These are phyloP conservation scores for Yamadazyma taylorii DNA, from an alignment of 1,139 yeast species.

Conservation along the genomic window DNA sequence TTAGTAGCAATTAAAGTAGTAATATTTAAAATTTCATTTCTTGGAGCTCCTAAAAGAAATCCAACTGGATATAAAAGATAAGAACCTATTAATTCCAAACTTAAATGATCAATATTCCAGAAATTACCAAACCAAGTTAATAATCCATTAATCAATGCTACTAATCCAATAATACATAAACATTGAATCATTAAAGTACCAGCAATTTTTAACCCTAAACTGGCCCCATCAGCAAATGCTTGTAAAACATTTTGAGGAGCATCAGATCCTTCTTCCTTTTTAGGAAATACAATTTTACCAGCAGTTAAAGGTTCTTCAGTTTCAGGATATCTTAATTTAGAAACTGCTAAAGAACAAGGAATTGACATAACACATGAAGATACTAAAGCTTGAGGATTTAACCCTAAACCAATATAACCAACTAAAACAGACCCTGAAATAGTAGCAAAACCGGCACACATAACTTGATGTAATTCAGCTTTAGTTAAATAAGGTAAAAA, in stretches of 20 bases:
- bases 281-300: slow-evolving; percentile 50
- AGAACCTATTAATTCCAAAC: slow-evolving; percentile 58
- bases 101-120: slow-evolving; percentile 56
- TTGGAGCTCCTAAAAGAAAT: slow-evolving; percentile 61
- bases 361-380: slow-evolving; percentile 73
- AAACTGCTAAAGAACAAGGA: slow-evolving; percentile 65
- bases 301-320: slow-evolving; percentile 55
- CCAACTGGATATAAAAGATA: slow-evolving; percentile 63
- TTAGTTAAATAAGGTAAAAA: slow-evolving; percentile 60
- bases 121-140: slow-evolving; percentile 65
- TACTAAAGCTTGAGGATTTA: slow-evolving; percentile 63
- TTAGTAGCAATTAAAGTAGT: slow-evolving; percentile 58
- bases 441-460: slow-evolving; percentile 69
- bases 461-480: slow-evolving; percentile 65
- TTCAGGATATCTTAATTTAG: slow-evolving; percentile 64
- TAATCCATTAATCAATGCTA: slow-evolving; percentile 57
- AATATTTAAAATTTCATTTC: slow-evolving; percentile 52
- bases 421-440: slow-evolving; percentile 68
- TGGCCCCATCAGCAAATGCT: slow-evolving; percentile 65
- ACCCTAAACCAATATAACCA: slow-evolving; percentile 64
- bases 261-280: slow-evolving; percentile 37
- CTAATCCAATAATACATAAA: slow-evolving; percentile 63
- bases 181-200: slow-evolving; percentile 61
- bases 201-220: slow-evolving; percentile 60
- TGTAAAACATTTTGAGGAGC: slow-evolving; percentile 59